Conservation (phyloP, 2,329 filamentous ascomycete genomes). For the Podosphaera leucotricha region DNA sequence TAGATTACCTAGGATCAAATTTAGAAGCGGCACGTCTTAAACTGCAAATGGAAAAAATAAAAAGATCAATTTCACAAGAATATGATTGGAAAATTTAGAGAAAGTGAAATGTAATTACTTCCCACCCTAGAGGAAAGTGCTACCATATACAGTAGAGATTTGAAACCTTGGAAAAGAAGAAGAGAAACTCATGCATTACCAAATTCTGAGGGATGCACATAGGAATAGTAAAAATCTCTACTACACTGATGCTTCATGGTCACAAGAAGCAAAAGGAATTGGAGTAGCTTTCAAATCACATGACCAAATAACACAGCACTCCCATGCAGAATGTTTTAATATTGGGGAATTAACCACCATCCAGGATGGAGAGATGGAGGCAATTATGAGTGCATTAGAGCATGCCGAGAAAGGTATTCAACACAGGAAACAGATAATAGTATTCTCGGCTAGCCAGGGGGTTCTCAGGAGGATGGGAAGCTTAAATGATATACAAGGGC, state of each 20-base stretch:
- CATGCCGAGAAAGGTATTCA: neutral
- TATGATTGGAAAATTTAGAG: too few species aligned
- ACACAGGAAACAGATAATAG: neutral
- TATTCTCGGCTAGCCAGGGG: neutral
- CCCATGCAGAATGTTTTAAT: neutral
- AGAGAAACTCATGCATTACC: neutral
- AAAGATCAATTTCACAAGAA: too few species aligned
- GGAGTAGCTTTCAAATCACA: neutral
- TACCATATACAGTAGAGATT: neutral
- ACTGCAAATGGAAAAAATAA: too few species aligned
- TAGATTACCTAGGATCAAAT: too few species aligned
- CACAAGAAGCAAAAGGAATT: neutral
- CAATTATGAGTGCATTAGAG: neutral
- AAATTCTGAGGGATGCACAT: neutral
- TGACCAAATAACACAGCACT: neutral
- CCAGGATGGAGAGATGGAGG: neutral
- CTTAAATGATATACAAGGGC: neutral
- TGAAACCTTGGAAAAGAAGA: neutral
- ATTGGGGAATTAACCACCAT: neutral
- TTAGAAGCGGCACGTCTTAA: too few species aligned
- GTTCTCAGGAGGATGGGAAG: neutral
- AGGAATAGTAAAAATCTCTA: neutral
- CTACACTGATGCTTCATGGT: neutral
- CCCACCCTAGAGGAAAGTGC: too few species aligned
- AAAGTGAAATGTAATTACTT: too few species aligned